Base-by-base conservation (phyloP, 371 early-diverging fungal genomes). In the Mucor circinelloides region DNA sequence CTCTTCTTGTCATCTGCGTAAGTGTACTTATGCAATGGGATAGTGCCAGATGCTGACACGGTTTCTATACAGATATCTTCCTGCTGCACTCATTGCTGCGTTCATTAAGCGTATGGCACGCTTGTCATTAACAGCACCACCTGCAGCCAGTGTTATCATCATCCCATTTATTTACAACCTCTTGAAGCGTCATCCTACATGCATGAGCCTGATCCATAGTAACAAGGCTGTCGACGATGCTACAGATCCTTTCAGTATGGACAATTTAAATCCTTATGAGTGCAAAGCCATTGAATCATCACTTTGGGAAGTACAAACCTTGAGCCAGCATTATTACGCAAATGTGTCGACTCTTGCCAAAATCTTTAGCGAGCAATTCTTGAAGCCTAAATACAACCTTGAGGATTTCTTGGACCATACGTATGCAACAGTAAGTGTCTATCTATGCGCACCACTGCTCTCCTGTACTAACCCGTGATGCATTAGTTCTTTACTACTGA, bases 401-500 rank as follows among this genome's bases (percentile, higher is more conserved):
- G 98, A 97, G 74, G 96, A 96, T 75, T 97, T 96, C 72, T 82
- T 96, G 82, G 98, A 96, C 68, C 93, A 94, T 69, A 93, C 93
- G 1, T 97, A 95, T 80, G 70, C 87, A 2, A 92, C 92, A n/a
- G 84, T 85, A 77, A 77, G 81, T 75, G 6, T 17, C 34, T 70
- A 12, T 48, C 38, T 36, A 17, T 42, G 23, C 2, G 5, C n/a
- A 17, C 12, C 38, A 19, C 21, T 50, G 50, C 27, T 13, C 55
- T 36, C 32, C 15, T 58, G 25, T 50, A 46, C 46, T 46, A n/a
- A 46, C 9, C 3, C 19, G n/a, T 10, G 21, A 46, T 21, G 3
- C 25, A 4, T 7, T 78, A 89, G 80, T 84, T 93, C 83, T 91
- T 93, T 76, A 84, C 85, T 42, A 87, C 82, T 44, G 93, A 92